Percentiles rank a stretch among this genome's conserved stretches.
These are phyloP conservation scores for Cystoisospora suis DNA, from an alignment of 169 alveolate species.

Conservation along the genomic window DNA sequence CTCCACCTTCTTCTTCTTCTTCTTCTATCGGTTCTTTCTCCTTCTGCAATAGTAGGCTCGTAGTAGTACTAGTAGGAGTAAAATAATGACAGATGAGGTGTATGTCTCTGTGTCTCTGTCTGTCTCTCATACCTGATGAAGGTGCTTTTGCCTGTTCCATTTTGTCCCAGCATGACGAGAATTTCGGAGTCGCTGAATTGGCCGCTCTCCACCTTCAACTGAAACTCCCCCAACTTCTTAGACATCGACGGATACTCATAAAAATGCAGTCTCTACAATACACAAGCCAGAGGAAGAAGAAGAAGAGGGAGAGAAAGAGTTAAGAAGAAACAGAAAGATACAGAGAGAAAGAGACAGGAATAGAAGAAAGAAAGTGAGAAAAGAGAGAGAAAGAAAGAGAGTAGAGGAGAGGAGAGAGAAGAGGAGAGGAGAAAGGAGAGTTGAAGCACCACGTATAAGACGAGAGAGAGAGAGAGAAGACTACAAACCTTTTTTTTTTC, in stretches of 20 bases:
- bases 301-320: neutral
- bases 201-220: constrained; percentile 91
- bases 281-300: neutral
- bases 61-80: too few species aligned
- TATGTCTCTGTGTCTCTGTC: neutral
- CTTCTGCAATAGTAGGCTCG: neutral
- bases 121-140: constrained; percentile 84
- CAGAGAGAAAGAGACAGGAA: neutral
- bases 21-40: constrained; percentile 70
- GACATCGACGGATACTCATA: constrained; percentile 80
- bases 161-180: constrained; percentile 97
- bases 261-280: constrained; percentile 76
- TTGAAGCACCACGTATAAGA: too few species aligned
- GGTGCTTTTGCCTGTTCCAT: constrained; percentile 99
- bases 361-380: neutral
- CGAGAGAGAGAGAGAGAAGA: too few species aligned
- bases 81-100: too few species aligned
- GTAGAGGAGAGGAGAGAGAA: too few species aligned
- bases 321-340: neutral
- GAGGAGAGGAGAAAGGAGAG: too few species aligned
- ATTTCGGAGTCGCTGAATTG: constrained; percentile 94
- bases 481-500: too few species aligned
- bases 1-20: constrained; percentile 36
- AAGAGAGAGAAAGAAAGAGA: too few species aligned
- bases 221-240: constrained; percentile 87